phyloP scores from a whole-genome alignment of 169 alveolate species.

The Plasmodium billcollinsi region DNA sequence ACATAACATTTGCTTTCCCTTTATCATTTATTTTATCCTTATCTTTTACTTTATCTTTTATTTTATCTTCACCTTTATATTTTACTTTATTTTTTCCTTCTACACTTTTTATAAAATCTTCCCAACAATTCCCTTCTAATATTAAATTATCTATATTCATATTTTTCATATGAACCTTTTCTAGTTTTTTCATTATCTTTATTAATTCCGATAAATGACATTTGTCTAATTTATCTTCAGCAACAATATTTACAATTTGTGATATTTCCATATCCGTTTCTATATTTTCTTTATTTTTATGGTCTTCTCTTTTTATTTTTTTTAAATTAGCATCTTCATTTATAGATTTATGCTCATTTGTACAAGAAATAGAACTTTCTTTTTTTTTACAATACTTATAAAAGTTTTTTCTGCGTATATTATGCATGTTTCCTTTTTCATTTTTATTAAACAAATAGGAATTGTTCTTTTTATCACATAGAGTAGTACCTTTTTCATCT shows the following conservation, averaged over 20 bases:
- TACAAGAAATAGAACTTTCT: too few species aligned
- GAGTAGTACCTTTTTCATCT: too few species aligned
- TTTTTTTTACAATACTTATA: too few species aligned
- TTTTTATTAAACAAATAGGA: too few species aligned
- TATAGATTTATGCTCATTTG: too few species aligned
- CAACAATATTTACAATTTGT: not conserved
- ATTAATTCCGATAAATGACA: conserved; percentile 26
- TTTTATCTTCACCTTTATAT: not conserved
- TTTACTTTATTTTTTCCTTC: not conserved
- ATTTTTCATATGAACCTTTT: conserved; percentile 2
- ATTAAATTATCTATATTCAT: conserved; percentile 1
- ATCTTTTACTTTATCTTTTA: not conserved
- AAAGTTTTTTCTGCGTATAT: too few species aligned
- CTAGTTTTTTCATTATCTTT: conserved; percentile 24
- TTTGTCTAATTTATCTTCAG: conserved; percentile 17
- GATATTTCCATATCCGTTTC: not conserved
- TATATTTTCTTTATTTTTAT: not conserved
- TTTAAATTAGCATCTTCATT: not conserved
- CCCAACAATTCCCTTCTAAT: conserved; percentile 7
- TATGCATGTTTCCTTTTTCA: too few species aligned
- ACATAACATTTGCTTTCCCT: not conserved
- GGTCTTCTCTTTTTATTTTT: not conserved
- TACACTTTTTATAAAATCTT: conserved; percentile 6
- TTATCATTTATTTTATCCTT: not conserved
- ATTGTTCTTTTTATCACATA: too few species aligned